Evolutionary conservation across 768 basidiomycete genomes (phyloP), one percentile per base, ranked within the genome.

Genomic region (Leccinum pellstonianum): DNA sequence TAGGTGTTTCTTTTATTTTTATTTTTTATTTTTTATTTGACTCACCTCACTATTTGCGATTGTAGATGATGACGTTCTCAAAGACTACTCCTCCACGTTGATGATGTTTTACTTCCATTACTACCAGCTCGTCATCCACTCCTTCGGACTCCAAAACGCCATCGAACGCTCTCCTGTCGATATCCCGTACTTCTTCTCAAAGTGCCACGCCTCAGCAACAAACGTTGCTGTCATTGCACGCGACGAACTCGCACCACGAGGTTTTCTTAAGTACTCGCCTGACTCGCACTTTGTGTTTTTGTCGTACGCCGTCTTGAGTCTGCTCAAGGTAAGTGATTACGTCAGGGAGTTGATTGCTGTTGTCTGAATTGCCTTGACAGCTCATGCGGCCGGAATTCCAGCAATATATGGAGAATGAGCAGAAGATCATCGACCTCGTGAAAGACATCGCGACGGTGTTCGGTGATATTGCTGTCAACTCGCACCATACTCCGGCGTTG

Each of bases 141-240:
- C 95, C 1, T 99, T 99, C 66, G 96, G 96, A 11, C 81, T 99
- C 47, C 95, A 99, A 73, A 91, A 96, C 68, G 93, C 96, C n/a
- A 76, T 98, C 57, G 95, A 96, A 74, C 82, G 84, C 19, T 80
- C 83, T 4, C 75, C 82, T 1, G 74, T 90, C 47, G 86, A 94
- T 68, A 86, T 91, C 46, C 86, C 86, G 0, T 87, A 94, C 75
- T 94, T 94, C 77, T 93, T 94, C 68, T 83, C 86, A 14, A 84
- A 90, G 35, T 89, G 88, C 61, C 86, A 93, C 71, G 80, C 83
- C 3, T 81, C 84, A 9, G 92, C 92, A 3, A 85, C 83, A 27
- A 77, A 84, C 7, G 87, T 89, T 69, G 88, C 89, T 15, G 77
- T 77, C 35, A 75, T 93, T 50, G 85, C 95, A 19, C 84, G 88